A percentile compares a stretch with the other conserved stretches of the same genome.
phyloP scores from a whole-genome alignment of 352 stramenopile species.

The Phytophthora brassicae region DNA sequence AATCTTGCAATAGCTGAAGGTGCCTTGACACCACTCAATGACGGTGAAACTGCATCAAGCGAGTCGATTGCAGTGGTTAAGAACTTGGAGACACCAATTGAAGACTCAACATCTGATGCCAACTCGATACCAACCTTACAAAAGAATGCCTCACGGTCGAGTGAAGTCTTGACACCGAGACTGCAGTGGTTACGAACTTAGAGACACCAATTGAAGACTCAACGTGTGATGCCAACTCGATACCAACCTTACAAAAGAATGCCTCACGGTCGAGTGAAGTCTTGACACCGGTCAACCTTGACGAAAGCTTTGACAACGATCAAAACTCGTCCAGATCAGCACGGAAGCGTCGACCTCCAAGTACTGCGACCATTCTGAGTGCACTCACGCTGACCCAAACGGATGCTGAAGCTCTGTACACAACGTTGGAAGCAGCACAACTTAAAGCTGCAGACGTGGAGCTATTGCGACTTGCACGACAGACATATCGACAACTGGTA shows the following conservation, averaged over 20 bases:
- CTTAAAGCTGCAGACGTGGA: conserved; percentile 59
- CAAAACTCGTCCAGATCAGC: conserved; percentile 20
- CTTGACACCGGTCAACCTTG: conserved; percentile 4
- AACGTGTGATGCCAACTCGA: conserved; percentile 6
- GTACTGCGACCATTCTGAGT: conserved; percentile 41
- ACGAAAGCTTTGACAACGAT: conserved; percentile 7
- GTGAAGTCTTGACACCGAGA: conserved; percentile 6
- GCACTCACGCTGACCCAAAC: conserved; percentile 61
- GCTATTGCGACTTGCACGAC: conserved; percentile 50
- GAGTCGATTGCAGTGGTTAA: background rate
- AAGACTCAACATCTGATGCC: conserved; percentile 5
- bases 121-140: conserved; percentile 7
- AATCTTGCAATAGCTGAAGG: conserved; percentile 4
- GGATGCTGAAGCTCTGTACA: conserved; percentile 78
- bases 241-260: conserved; percentile 3
- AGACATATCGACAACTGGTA: conserved; percentile 71
- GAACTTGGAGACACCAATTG: conserved; percentile 1
- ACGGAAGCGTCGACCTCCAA: conserved; percentile 12
- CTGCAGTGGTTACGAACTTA: background rate
- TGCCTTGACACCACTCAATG: background rate
- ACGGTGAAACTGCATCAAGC: background rate
- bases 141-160: conserved; percentile 7
- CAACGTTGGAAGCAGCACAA: conserved; percentile 63
- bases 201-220: conserved; percentile 13
- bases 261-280: conserved; percentile 3